Conservation (phyloP, 2,329 filamentous ascomycete genomes). For the Aureobasidium lini region DNA sequence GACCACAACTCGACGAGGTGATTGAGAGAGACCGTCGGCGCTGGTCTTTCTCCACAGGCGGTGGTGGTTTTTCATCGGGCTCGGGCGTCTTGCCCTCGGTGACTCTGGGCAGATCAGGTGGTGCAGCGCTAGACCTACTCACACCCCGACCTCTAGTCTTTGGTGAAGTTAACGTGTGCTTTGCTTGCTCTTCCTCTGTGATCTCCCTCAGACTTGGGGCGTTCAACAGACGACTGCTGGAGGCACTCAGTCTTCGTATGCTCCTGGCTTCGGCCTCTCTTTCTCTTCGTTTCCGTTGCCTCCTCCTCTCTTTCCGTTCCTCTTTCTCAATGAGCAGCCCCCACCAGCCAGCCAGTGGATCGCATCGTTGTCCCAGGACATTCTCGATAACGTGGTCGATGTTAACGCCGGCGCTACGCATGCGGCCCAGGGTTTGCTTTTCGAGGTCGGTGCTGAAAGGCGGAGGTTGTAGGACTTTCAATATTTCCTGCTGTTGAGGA, state of each 20-base stretch:
- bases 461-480: slow-evolving; percentile 70
- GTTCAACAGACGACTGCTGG: slow-evolving; percentile 77
- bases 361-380: slow-evolving; percentile 81
- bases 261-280: slow-evolving; percentile 74
- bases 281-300: slow-evolving; percentile 78
- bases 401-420: slow-evolving; percentile 89
- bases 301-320: slow-evolving; percentile 70
- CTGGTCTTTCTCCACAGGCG: slow-evolving; percentile 70
- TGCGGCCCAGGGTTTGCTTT: slow-evolving; percentile 83
- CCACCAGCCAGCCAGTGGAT: slow-evolving; percentile 93
- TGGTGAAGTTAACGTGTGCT: slow-evolving; percentile 44
- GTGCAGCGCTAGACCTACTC: slow-evolving; percentile 54
- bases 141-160: slow-evolving; percentile 69
- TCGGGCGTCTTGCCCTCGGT: slow-evolving; percentile 52
- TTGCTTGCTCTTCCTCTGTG: slow-evolving; percentile 57
- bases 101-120: slow-evolving; percentile 70
- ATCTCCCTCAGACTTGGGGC: slow-evolving; percentile 65
- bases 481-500: slow-evolving; percentile 77
- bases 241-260: slow-evolving; percentile 74
- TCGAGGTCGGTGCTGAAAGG: slow-evolving; percentile 82
- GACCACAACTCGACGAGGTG: slow-evolving; percentile 67
- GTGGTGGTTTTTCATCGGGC: slow-evolving; percentile 46
- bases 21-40: slow-evolving; percentile 47
- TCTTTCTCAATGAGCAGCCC: slow-evolving; percentile 90
- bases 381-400: slow-evolving; percentile 93